Conservation (phyloP, 192 early-diverging fungal genomes). For the Chytriomyces sp. region DNA sequence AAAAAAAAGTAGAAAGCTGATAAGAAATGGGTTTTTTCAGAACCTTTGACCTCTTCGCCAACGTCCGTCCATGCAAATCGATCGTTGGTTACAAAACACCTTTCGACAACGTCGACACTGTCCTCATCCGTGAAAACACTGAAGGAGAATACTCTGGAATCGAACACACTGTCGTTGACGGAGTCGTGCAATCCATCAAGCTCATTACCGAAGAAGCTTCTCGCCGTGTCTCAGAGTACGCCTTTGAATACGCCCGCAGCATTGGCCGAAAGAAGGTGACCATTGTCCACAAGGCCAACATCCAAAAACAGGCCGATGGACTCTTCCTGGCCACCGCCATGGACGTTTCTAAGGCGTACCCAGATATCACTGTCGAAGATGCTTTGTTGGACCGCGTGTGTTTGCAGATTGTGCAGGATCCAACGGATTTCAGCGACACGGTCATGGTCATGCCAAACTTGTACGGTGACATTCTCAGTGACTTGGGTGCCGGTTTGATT, state of each 20-base stretch:
- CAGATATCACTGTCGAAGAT: conserved; percentile 89
- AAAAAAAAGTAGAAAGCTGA: conserved; percentile 1
- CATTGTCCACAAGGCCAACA: conserved; percentile 95
- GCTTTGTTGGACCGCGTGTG: conserved; percentile 94
- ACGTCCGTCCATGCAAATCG: conserved; percentile 97
- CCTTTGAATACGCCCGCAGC: conserved; percentile 89
- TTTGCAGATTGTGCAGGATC: conserved; percentile 94
- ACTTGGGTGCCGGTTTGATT: conserved; percentile 97
- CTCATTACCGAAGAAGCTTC: conserved; percentile 96
- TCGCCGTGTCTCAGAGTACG: conserved; percentile 89
- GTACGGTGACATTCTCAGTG: conserved; percentile 99
- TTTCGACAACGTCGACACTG: conserved; percentile 95
- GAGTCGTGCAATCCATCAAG: conserved; percentile 99
- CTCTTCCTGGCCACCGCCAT: conserved; percentile 93
- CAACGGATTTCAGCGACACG: conserved; percentile 82
- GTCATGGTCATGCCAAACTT: conserved; percentile 99
- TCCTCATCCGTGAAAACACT: conserved; percentile 99
- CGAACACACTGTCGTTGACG: conserved; percentile 92
- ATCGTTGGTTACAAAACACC: conserved; percentile 95
- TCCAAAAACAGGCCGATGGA: conserved; percentile 90
- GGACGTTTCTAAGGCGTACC: conserved; percentile 90
- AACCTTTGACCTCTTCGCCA: conserved; percentile 98
- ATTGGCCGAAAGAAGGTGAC: conserved; percentile 93
- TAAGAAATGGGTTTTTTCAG: conserved; percentile 75
- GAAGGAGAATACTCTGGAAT: conserved; percentile 99